phyloP scores from a whole-genome alignment of 495 filamentous ascomycete species.

The Terfezia boudieri region DNA sequence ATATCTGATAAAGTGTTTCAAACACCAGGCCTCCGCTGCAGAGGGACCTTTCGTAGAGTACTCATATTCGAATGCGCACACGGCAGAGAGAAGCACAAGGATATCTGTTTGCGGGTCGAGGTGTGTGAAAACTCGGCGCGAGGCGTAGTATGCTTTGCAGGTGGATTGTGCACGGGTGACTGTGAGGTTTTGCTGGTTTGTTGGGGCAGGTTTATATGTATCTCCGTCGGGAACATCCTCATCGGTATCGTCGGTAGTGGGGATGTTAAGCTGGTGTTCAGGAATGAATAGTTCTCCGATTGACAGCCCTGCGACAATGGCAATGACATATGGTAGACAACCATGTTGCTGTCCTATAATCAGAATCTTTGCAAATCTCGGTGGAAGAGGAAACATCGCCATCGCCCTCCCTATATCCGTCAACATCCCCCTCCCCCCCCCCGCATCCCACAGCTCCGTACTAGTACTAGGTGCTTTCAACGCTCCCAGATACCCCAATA shows the following conservation, averaged over 20 bases:
- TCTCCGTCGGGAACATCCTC: constrained; percentile 23
- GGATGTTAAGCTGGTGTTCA: constrained; percentile 49
- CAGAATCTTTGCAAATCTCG: constrained; percentile 77
- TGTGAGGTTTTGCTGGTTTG: not conserved
- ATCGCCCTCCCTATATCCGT: constrained; percentile 44
- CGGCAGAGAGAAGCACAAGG: constrained; percentile 71
- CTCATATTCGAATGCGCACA: constrained; percentile 62
- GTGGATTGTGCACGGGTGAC: constrained; percentile 21
- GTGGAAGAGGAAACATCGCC: constrained; percentile 69
- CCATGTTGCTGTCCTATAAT: constrained; percentile 64
- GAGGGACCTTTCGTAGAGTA: constrained; percentile 28
- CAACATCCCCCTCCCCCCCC: constrained; percentile 4
- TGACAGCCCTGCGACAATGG: constrained; percentile 69
- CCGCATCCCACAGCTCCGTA: not conserved
- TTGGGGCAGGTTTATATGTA: constrained; percentile 21
- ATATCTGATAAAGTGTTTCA: constrained; percentile 55
- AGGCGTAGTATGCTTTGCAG: constrained; percentile 46
- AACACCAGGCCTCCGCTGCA: constrained; percentile 42
- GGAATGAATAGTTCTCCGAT: constrained; percentile 76
- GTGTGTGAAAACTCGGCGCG: constrained; percentile 57
- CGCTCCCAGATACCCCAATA: constrained; percentile 52
- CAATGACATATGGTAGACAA: constrained; percentile 69
- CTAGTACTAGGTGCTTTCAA: constrained; percentile 14
- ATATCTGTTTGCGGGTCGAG: constrained; percentile 66
- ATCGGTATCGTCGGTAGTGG: not conserved